phyloP scores from a whole-genome alignment of 2,329 filamentous ascomycete species.

The Kalaharituber pfeilii region DNA sequence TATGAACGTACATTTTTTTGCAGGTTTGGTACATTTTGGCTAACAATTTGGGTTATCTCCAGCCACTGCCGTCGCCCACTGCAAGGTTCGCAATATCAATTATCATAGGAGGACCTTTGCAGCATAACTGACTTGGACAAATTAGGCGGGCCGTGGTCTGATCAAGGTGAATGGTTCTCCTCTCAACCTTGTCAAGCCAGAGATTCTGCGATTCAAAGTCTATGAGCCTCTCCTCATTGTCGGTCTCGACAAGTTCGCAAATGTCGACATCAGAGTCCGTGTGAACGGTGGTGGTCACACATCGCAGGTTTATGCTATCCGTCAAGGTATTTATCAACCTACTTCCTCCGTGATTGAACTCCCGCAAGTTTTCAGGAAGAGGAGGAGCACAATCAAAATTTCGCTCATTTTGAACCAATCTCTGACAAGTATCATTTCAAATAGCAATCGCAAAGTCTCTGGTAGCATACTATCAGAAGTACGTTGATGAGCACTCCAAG shows the following conservation, averaged over 20 bases:
- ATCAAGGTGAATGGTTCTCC: conserved; percentile 98
- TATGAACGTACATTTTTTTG: background rate
- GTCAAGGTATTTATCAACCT: conserved; percentile 38
- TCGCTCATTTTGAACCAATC: too few relatives aligned
- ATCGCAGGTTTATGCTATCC: conserved; percentile 94
- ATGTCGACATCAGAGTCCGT: conserved; percentile 93
- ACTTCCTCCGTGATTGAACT: background rate
- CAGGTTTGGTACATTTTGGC: conserved; percentile 6
- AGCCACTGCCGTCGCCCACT: conserved; percentile 79
- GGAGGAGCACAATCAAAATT: background rate
- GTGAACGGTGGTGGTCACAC: conserved; percentile 95
- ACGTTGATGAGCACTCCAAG: conserved; percentile 99
- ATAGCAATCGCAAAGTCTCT: conserved; percentile 86
- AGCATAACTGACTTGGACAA: background rate
- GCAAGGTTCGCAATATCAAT: conserved; percentile 46
- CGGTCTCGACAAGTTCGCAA: conserved; percentile 90
- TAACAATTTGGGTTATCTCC: conserved; percentile 25
- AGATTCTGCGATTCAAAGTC: conserved; percentile 98
- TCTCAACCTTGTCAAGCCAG: conserved; percentile 81
- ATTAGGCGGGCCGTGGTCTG: conserved; percentile 62
- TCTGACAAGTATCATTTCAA: background rate
- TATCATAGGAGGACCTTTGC: background rate
- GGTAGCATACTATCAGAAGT: conserved; percentile 99
- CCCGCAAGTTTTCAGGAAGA: background rate
- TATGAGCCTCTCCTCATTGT: conserved; percentile 98